These are phyloP conservation scores for Gossypium laxum DNA, from an alignment of 441 rosid species.

Conservation along the genomic window DNA sequence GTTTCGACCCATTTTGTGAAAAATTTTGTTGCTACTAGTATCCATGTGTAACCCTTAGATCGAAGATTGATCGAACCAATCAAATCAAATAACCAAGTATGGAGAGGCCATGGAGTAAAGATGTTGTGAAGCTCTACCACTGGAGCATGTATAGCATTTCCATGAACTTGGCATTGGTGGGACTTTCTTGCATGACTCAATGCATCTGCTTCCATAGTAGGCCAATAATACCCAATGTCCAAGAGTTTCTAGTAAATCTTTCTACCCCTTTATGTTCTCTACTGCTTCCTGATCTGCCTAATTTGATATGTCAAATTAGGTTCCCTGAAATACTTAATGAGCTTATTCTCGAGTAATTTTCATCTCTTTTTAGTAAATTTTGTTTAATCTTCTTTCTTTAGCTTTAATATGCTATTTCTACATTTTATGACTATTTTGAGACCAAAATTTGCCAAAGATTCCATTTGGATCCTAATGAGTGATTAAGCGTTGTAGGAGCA, in stretches of 20 bases:
- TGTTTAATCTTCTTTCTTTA: no score
- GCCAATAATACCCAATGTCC: neutral
- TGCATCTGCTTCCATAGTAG: neutral
- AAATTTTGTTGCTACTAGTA: neutral
- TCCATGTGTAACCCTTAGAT: neutral
- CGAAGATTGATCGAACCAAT: neutral
- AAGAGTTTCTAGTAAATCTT: neutral
- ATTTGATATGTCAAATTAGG: no score
- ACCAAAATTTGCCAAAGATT: no score
- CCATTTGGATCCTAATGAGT: no score
- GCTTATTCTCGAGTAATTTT: no score
- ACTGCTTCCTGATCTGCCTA: neutral
- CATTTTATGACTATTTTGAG: no score
- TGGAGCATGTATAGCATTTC: neutral
- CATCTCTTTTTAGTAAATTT: no score
- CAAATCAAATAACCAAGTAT: neutral
- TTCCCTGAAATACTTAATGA: no score
- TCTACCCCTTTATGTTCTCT: neutral
- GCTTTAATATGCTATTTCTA: no score
- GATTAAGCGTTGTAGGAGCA: no score
- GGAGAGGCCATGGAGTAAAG: neutral
- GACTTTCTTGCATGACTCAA: no score
- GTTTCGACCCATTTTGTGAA: neutral
- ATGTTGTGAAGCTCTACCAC: neutral
- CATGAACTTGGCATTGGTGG: no score